A percentile compares a stretch with the other conserved stretches of the same genome.
Evolutionary conservation across 2,329 filamentous ascomycete species (phyloP).

Genomic region (Colletotrichum euphorbiae): DNA sequence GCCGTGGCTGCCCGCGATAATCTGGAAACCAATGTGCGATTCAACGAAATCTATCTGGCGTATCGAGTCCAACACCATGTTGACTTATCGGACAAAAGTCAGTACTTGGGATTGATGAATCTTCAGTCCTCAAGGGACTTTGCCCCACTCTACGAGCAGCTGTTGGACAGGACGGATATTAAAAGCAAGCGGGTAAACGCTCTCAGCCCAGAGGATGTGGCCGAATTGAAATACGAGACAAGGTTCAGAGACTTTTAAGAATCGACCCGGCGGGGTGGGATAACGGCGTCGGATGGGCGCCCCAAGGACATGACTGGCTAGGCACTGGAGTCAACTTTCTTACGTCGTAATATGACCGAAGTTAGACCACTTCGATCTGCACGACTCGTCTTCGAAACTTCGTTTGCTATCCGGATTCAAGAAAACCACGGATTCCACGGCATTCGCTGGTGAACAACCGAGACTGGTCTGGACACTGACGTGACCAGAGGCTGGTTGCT

Average conservation of each 20-base stretch:
- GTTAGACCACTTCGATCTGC: too few species aligned
- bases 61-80: slow-evolving; percentile 46
- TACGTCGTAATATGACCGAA: too few species aligned
- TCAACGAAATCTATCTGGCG: slow-evolving; percentile 54
- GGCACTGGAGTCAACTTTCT: too few species aligned
- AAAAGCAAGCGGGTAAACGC: slow-evolving; percentile 8
- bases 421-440: neutral
- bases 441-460: neutral
- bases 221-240: slow-evolving; percentile 2
- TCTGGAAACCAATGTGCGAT: slow-evolving; percentile 49
- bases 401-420: too few species aligned
- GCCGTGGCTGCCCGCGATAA: slow-evolving; percentile 47
- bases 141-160: slow-evolving; percentile 22
- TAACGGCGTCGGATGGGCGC: too few species aligned
- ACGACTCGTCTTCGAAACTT: too few species aligned
- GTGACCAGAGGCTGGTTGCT: slow-evolving; percentile 42
- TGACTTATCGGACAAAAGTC: slow-evolving; percentile 4
- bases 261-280: too few species aligned
- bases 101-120: slow-evolving; percentile 26
- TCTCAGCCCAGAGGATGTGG: neutral
- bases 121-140: slow-evolving; percentile 20
- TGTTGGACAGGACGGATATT: slow-evolving; percentile 31
- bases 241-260: neutral
- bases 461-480: slow-evolving; percentile 20
- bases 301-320: too few species aligned